Base-by-base conservation (phyloP, 805 yeast species). In the Clavispora fructus region DNA sequence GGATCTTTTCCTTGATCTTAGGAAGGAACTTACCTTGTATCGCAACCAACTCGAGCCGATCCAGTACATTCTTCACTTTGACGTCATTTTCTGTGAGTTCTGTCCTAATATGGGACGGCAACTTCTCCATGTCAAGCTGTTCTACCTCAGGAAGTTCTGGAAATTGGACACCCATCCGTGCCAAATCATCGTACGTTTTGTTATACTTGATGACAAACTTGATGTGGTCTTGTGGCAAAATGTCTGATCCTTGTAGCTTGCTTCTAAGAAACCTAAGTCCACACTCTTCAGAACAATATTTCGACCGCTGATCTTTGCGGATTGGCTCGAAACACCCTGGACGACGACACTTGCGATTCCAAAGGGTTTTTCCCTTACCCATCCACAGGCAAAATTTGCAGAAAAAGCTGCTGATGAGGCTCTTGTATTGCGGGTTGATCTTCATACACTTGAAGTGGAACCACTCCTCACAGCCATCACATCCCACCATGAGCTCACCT, bases 391-490 rank as follows among this genome's bases (percentile, higher is more conserved):
- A 90, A 47, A 81, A 79, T 9, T 85, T 84, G 59, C 97, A 90
- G 59, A 70, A 85, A 58, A 77, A 90, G 45, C 77, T 75, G 40
- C 77, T 72, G 10, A 89, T 82, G 42, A 89, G 67, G 35, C 74
- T 71, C 47, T 78, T 73, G 56, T 75, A 76, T 44, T 69, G 64
- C 8, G 60, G 61, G 43, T 81, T 73, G 32, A 89, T 60, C 43
- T 74, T 74, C 75, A 90, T 78, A 61, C 97, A 91, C 40, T 67
- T 69, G 63, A 90, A 87, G 64, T 91, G 97, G 60, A 76, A 91
- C 97, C 97, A 91, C 48, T 88, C 96, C 58, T 89, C 96, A 65
- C 97, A 91, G 6, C 88, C 91, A 61, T 90, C 97, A 61, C 97
- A 90, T 0, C 86, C 88, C n/a, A 91, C 85, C 97, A 91, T 91